Evolutionary conservation across 2,329 filamentous ascomycete species (phyloP).

Genomic region (Phialocephala sp.): DNA sequence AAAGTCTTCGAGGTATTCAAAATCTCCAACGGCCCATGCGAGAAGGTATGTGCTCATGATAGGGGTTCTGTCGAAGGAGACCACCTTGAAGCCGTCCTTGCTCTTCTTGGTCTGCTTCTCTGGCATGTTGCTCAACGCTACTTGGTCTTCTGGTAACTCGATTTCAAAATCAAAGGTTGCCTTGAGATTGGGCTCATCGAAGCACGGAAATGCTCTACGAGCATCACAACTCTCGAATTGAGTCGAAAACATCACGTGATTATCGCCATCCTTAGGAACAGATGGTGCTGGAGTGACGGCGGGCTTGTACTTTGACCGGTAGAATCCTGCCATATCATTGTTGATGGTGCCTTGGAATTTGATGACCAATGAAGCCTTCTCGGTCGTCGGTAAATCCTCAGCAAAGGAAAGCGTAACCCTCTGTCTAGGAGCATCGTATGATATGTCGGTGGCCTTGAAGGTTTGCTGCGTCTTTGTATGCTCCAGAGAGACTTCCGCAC

Average conservation of each 20-base stretch:
- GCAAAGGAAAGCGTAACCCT: constrained; percentile 80
- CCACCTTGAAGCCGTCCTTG: constrained; percentile 70
- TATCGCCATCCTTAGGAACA: constrained; percentile 74
- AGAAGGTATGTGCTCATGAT: constrained; percentile 92
- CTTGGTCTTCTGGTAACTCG: constrained; percentile 86
- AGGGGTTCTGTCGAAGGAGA: constrained; percentile 83
- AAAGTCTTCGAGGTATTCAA: constrained; percentile 92
- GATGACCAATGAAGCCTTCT: constrained; percentile 71
- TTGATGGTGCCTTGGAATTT: constrained; percentile 84
- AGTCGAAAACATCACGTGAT: constrained; percentile 84
- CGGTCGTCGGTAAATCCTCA: constrained; percentile 69
- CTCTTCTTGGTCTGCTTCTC: constrained; percentile 70
- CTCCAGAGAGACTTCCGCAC: constrained; percentile 65
- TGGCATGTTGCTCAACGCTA: constrained; percentile 95
- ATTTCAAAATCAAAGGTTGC: constrained; percentile 94
- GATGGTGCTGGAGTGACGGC: constrained; percentile 72
- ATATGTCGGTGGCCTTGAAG: constrained; percentile 68
- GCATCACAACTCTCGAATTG: constrained; percentile 98
- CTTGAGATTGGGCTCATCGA: constrained; percentile 97
- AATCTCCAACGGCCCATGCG: constrained; percentile 95
- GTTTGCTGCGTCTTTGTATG: constrained; percentile 59
- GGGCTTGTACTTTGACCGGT: constrained; percentile 92
- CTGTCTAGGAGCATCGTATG: constrained; percentile 84
- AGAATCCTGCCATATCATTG: constrained; percentile 92
- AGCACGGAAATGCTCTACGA: constrained; percentile 93